Percentiles rank a stretch among this genome's conserved stretches.
Conservation (phyloP, 441 rosid genomes). For the Euphorbia celastroides region DNA sequence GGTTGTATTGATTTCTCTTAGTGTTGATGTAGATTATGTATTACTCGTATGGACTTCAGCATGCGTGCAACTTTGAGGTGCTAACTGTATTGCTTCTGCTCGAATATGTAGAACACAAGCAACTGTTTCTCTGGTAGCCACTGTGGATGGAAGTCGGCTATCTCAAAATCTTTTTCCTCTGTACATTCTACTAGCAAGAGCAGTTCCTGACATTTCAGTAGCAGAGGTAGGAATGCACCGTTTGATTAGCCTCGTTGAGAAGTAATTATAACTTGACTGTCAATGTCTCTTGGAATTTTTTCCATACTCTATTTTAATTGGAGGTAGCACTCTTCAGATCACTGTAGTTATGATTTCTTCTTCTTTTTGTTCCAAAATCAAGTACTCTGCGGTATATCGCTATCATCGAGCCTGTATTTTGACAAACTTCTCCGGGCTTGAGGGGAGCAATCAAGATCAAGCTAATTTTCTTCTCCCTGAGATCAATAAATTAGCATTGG, state of each 20-base stretch:
- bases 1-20: conserved; percentile 7
- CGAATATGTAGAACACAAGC: conserved; percentile 62
- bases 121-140: conserved; percentile 49
- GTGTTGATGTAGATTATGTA: conserved; percentile 8
- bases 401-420: conserved; percentile 74
- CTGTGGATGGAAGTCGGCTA: conserved; percentile 43
- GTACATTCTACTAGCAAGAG: conserved; percentile 75
- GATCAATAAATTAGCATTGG: conserved; percentile 65
- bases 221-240: conserved; percentile 50
- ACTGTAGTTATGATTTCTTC: conserved; percentile 16
- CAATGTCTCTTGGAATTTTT: background rate
- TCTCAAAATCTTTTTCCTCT: conserved; percentile 61
- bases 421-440: conserved; percentile 63
- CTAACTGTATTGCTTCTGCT: conserved; percentile 21
- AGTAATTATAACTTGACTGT: background rate
- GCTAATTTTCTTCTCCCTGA: conserved; percentile 84
- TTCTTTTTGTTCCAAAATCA: conserved; percentile 35
- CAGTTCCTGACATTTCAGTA: conserved; percentile 44
- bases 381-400: conserved; percentile 89
- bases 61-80: conserved; percentile 10
- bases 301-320: conserved; percentile 13
- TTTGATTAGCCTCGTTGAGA: conserved; percentile 10
- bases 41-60: conserved; percentile 9
- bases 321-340: conserved; percentile 9
- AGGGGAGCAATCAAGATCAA: conserved; percentile 58